phyloP scores from a whole-genome alignment of 768 basidiomycete genomes.

The Lactarius deliciosus region DNA sequence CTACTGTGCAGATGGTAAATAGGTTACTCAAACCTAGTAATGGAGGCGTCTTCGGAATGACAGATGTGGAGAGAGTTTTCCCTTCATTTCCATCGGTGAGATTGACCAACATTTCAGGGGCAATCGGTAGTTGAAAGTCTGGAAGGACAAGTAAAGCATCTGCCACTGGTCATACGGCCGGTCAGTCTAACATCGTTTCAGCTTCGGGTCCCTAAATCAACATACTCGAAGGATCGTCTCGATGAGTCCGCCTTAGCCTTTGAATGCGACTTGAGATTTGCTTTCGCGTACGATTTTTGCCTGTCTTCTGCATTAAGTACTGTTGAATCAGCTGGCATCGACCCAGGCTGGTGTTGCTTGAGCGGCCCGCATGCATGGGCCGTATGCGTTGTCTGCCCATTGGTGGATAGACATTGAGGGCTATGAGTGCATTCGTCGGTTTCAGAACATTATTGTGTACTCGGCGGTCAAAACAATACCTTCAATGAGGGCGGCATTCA shows the following conservation, averaged over 20 bases:
- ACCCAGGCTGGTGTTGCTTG: slow-evolving; percentile 32
- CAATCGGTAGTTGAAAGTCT: slow-evolving; percentile 6
- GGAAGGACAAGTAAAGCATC: slow-evolving; percentile 19
- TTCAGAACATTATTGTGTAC: background rate
- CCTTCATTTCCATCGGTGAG: slow-evolving; percentile 2
- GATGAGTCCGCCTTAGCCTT: slow-evolving; percentile 39
- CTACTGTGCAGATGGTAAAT: background rate
- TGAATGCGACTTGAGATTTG: slow-evolving; percentile 44
- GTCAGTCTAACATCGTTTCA: background rate
- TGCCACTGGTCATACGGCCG: slow-evolving; percentile 12
- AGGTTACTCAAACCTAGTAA: slow-evolving; percentile 20
- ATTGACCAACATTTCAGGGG: slow-evolving; percentile 16
- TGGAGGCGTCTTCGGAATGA: slow-evolving; percentile 18
- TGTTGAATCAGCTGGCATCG: slow-evolving; percentile 44
- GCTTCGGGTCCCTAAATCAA: slow-evolving; percentile 27
- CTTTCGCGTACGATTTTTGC: slow-evolving; percentile 41
- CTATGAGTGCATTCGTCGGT: slow-evolving; percentile 4
- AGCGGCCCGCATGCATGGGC: slow-evolving; percentile 12
- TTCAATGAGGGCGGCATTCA: slow-evolving; percentile 28
- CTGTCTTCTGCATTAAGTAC: slow-evolving; percentile 41
- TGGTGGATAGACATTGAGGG: slow-evolving; percentile 29
- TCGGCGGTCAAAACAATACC: slow-evolving; percentile 24
- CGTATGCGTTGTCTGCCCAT: slow-evolving; percentile 29
- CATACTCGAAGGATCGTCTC: slow-evolving; percentile 37
- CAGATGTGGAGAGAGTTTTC: background rate